These are phyloP conservation scores for Nelumbo lutea DNA, from an alignment of 164 flowering plant species.

Conservation along the genomic window DNA sequence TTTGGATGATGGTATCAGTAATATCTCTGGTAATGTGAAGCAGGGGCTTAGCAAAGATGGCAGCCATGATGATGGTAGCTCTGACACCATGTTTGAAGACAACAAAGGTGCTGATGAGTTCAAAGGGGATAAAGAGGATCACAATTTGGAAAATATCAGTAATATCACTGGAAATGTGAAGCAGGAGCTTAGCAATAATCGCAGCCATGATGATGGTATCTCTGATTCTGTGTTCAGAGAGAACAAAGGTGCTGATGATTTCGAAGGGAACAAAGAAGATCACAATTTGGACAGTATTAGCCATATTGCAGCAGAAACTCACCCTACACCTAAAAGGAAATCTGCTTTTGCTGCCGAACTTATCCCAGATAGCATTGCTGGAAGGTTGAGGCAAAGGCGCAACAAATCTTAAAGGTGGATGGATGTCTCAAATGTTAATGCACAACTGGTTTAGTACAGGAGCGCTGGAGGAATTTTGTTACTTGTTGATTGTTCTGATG, in stretches of 20 bases:
- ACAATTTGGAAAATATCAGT: neutral
- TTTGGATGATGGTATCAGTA: neutral
- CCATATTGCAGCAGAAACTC: neutral
- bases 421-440: neutral
- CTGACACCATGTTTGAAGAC: neutral
- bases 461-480: no score
- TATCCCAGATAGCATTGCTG: conserved; percentile 17
- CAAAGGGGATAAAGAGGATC: neutral
- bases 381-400: conserved; percentile 18
- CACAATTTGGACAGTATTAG: neutral
- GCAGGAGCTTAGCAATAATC: conserved; percentile 7
- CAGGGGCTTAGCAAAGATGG: conserved; percentile 8
- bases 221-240: neutral
- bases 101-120: neutral
- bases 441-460: no score
- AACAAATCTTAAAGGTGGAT: conserved; percentile 6
- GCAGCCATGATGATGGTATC: neutral
- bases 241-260: neutral
- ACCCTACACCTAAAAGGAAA: neutral
- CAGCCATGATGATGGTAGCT: neutral
- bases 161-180: conserved; percentile 27
- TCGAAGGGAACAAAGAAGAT: neutral
- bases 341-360: neutral
- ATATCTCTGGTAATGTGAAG: conserved; percentile 26
- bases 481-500: no score